Percentiles rank a stretch among this genome's conserved stretches.
These are phyloP conservation scores for Ilyonectria destructans DNA, from an alignment of 2,329 filamentous ascomycete species.

Conservation along the genomic window DNA sequence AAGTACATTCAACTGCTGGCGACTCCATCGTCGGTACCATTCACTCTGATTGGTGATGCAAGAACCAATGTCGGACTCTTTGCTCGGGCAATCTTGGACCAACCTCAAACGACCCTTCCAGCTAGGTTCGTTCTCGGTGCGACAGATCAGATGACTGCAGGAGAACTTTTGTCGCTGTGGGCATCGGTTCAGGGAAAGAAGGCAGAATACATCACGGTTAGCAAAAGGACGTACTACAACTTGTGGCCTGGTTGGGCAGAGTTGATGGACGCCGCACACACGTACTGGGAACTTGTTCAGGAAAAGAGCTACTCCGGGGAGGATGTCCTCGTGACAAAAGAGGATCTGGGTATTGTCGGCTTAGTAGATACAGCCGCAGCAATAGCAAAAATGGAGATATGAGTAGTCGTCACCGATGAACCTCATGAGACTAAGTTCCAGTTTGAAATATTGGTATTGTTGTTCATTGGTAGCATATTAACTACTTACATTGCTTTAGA, in stretches of 20 bases:
- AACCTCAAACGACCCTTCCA: conserved; percentile 49
- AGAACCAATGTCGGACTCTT: conserved; percentile 54
- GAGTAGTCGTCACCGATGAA: no score
- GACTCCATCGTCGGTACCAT: conserved; percentile 44
- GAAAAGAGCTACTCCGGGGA: conserved; percentile 46
- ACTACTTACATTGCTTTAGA: no score
- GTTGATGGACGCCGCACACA: conserved; percentile 49
- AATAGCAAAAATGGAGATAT: conserved; percentile 13
- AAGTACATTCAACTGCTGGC: conserved; percentile 52
- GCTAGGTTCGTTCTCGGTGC: conserved; percentile 51
- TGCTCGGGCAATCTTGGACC: conserved; percentile 50
- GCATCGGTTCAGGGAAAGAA: conserved; percentile 46
- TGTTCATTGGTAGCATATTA: no score
- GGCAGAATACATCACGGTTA: conserved; percentile 47
- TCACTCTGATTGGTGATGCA: conserved; percentile 52
- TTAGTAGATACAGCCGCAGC: conserved; percentile 34
- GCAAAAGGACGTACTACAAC: conserved; percentile 46
- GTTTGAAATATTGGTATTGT: neutral
- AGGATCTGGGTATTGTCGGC: conserved; percentile 47
- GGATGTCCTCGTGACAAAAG: conserved; percentile 40
- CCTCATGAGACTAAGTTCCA: neutral
- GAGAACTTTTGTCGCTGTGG: conserved; percentile 53
- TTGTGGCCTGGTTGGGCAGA: conserved; percentile 52
- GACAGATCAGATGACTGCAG: conserved; percentile 44
- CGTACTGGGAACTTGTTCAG: conserved; percentile 47